phyloP scores from a whole-genome alignment of 371 early-diverging fungal species.

The Mucor velutinosus region DNA sequence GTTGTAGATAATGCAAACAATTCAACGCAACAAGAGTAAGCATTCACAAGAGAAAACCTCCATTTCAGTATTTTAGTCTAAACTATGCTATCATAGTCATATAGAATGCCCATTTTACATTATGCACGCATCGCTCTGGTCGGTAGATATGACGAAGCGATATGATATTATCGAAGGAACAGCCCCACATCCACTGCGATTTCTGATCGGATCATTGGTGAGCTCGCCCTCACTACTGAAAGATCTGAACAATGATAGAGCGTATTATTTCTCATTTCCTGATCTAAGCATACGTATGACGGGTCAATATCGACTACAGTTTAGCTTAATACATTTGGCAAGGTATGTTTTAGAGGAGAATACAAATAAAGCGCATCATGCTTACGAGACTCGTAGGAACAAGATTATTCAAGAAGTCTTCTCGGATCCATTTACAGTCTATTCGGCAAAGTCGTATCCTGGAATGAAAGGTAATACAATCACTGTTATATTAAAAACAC shows the following conservation, averaged over 20 bases:
- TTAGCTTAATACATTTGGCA: constrained; percentile 39
- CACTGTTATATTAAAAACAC: not conserved
- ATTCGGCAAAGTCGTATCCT: constrained; percentile 60
- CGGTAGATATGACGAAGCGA: constrained; percentile 24
- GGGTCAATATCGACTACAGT: constrained; percentile 48
- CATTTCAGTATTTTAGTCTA: not conserved
- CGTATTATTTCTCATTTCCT: constrained; percentile 58
- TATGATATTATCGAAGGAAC: constrained; percentile 13
- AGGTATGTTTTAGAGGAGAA: constrained; percentile 13
- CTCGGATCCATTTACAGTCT: constrained; percentile 54
- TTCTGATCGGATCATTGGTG: constrained; percentile 60
- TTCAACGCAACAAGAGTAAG: not conserved
- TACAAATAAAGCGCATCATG: not conserved
- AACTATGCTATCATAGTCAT: not conserved
- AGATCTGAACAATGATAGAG: constrained; percentile 43
- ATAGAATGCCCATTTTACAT: constrained; percentile 28
- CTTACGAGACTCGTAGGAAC: constrained; percentile 1
- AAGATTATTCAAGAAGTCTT: constrained; percentile 29
- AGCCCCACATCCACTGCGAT: constrained; percentile 26
- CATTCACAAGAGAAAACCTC: not conserved
- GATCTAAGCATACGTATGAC: constrained; percentile 50
- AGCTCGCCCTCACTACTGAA: constrained; percentile 51
- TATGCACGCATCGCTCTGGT: constrained; percentile 28
- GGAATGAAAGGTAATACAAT: constrained; percentile 62
- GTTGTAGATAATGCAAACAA: not conserved